A percentile compares a stretch with the other conserved stretches of the same genome.
Evolutionary conservation across 768 basidiomycete species (phyloP).

Genomic region (Hysterangium stoloniferum): DNA sequence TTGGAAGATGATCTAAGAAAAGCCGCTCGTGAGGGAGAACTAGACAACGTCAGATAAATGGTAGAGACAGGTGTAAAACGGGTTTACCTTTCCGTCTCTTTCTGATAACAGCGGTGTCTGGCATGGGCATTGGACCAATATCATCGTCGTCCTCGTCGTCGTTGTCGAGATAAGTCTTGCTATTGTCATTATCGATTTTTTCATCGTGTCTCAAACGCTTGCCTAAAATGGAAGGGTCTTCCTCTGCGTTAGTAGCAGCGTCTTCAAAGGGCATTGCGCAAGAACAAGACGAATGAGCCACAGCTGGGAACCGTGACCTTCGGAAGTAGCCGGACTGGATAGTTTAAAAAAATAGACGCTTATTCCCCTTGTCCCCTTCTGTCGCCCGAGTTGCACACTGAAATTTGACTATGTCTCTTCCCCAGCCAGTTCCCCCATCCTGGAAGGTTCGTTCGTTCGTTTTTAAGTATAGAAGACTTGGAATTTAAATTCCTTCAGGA

Average conservation of each 20-base stretch:
- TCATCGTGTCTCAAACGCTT: constrained; percentile 46
- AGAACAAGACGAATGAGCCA: not conserved
- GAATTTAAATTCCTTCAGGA: constrained; percentile 41
- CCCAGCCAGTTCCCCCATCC: constrained; percentile 93
- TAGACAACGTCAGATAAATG: constrained; percentile 29
- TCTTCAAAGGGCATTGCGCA: not conserved
- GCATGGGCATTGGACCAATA: constrained; percentile 85
- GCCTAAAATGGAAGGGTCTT: constrained; percentile 50
- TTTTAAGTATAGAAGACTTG: not conserved
- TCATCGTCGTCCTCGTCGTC: constrained; percentile 68
- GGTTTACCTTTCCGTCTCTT: constrained; percentile 79
- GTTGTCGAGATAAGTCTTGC: constrained; percentile 27
- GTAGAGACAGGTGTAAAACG: constrained; percentile 13
- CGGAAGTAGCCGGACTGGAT: not conserved
- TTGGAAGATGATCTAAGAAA: constrained; percentile 88
- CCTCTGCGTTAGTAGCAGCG: not conserved
- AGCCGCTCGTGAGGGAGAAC: constrained; percentile 90
- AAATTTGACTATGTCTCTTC: constrained; percentile 61
- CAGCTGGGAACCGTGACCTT: not conserved
- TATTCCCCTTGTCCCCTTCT: constrained; percentile 1
- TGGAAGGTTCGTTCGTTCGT: constrained; percentile 65
- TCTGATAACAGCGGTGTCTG: constrained; percentile 43
- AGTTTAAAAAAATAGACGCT: too few relatives aligned
- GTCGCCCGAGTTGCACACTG: not conserved
- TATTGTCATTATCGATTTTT: constrained; percentile 22